Evolutionary conservation across 192 early-diverging fungal genomes (phyloP), one percentile per base, ranked within the genome.

Genomic region (Oehlia diaphana): DNA sequence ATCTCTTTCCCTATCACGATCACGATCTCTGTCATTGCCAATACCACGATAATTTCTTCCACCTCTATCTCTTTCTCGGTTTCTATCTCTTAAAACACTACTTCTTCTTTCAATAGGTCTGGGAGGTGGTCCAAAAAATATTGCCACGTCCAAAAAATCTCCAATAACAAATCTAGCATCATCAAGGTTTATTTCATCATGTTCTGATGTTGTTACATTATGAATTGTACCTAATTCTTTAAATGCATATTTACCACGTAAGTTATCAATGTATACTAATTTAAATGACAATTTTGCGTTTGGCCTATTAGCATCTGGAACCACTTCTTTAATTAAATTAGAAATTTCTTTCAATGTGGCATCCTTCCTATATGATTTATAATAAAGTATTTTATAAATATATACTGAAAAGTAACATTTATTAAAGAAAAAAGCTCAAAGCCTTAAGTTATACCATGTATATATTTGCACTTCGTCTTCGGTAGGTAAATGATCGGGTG

Each of bases 271-370:
- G 80, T 88, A 89, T 10, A 91, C 80, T 6, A 85, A 70, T 42
- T 85, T 82, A 65, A 92, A 92, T 13, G 83, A 72, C 61, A 92
- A 67, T 16, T 79, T 78, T 21, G 85, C 86, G 77, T 84, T 78
- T 21, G 78, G 80, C 23, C 79, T 76, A 49, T 75, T 81, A 26
- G 87, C 85, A 67, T 84, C 83, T 28, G 83, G 85, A 65, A 82
- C 74, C 2, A 81, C 82, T 71, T 89, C 79, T 77, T 83, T 77
- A 28, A 92, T 80, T 33, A 92, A 82, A 23, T 84, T 84, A 3
- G 89, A 87, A 13, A 92, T 66, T 83, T 92, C 91, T 42, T 87
- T 84, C 19, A 92, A 81, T 12, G 91, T 88, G 44, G 90, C 90
- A 77, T 92, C 87, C 66, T 85, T 88, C 90, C 90, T 91, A 83